These are phyloP conservation scores for Aspergillus asperescens DNA, from an alignment of 495 filamentous ascomycete species.

Conservation along the genomic window DNA sequence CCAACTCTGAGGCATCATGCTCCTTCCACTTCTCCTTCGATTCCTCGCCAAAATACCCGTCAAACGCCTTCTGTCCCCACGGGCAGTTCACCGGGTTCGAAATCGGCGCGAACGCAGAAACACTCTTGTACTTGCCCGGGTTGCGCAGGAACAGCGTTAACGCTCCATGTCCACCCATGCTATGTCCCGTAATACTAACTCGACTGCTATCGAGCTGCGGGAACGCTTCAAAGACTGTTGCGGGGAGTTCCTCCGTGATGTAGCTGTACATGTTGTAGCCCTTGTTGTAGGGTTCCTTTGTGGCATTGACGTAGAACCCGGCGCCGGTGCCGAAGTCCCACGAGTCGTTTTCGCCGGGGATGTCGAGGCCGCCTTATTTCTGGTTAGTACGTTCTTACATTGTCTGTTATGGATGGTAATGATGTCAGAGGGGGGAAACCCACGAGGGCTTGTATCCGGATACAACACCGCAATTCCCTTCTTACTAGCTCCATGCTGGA, in stretches of 20 bases:
- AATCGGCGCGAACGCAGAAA: conserved; percentile 89
- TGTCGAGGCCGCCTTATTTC: conserved; percentile 57
- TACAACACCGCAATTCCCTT: conserved; percentile 84
- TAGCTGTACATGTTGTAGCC: conserved; percentile 94
- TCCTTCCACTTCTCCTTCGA: conserved; percentile 70
- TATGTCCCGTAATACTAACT: conserved; percentile 84
- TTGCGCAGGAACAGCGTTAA: conserved; percentile 88
- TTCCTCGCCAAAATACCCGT: conserved; percentile 77
- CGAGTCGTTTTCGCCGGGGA: conserved; percentile 72
- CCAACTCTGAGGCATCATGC: conserved; percentile 88
- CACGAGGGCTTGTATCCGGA: conserved; percentile 90
- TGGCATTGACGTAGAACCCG: conserved; percentile 94
- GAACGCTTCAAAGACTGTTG: conserved; percentile 63
- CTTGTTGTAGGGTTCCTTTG: conserved; percentile 59
- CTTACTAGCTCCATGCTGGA: conserved; percentile 73
- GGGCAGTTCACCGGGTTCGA: conserved; percentile 77
- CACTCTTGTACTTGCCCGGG: conserved; percentile 79
- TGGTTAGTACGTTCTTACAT: background rate
- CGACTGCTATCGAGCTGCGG: conserved; percentile 57
- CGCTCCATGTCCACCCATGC: conserved; percentile 95
- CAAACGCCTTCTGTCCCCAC: conserved; percentile 95
- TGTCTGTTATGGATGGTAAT: too few relatives aligned
- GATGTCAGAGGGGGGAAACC: conserved; percentile 22
- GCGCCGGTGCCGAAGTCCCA: conserved; percentile 91
- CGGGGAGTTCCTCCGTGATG: conserved; percentile 73